Evolutionary conservation across 148 eudicot genomes (phyloP).

Genomic region (Salicornia ramosissima): DNA sequence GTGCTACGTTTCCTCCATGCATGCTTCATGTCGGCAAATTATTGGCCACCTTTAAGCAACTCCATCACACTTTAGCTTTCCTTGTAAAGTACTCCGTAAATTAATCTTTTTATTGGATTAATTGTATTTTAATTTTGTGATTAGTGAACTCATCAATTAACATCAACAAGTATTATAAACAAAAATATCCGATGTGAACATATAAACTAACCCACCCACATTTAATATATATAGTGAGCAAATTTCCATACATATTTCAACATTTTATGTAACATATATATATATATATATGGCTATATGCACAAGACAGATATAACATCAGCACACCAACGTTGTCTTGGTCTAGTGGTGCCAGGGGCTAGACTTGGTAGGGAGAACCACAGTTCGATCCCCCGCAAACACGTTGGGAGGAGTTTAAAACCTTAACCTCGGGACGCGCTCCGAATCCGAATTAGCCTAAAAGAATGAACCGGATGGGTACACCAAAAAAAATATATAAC

Average conservation of each 20-base stretch:
- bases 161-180: neutral
- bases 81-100: conserved; percentile 6
- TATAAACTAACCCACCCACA: conserved; percentile 6
- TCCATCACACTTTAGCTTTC: conserved; percentile 2
- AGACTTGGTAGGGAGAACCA: too few relatives aligned
- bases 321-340: too few relatives aligned
- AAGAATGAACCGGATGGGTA: too few relatives aligned
- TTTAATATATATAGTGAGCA: conserved; percentile 5
- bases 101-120: conserved; percentile 9
- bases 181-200: conserved; percentile 9
- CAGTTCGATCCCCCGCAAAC: too few relatives aligned
- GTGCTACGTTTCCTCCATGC: neutral
- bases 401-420: too few relatives aligned
- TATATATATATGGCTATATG: too few relatives aligned
- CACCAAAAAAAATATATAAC: too few relatives aligned
- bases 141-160: conserved; percentile 14
- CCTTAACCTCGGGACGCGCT: too few relatives aligned
- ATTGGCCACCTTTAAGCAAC: conserved; percentile 14
- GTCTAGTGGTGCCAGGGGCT: too few relatives aligned
- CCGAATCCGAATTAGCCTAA: too few relatives aligned
- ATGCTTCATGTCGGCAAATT: conserved; percentile 5
- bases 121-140: conserved; percentile 2
- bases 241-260: neutral
- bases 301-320: too few relatives aligned
- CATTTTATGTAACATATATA: neutral